Conservation (phyloP, 148 eudicot species). For the Arctostaphylos glauca region DNA sequence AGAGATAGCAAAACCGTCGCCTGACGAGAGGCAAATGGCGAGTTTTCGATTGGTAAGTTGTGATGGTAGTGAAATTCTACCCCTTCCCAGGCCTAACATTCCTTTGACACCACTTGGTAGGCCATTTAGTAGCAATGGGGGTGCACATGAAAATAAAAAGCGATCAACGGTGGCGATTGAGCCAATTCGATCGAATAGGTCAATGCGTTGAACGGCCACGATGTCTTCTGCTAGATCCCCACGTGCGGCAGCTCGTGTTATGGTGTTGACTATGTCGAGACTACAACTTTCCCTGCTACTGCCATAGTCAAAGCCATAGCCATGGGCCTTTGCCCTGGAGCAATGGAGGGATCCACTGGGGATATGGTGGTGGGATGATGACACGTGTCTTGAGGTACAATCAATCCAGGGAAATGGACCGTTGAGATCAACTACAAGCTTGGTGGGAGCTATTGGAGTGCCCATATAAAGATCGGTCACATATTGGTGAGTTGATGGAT, state of each 20-base stretch:
- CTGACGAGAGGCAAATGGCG: constrained; percentile 43
- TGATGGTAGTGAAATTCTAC: constrained; percentile 36
- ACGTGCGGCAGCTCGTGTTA: constrained; percentile 13
- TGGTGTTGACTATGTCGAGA: constrained; percentile 27
- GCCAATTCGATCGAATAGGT: not conserved
- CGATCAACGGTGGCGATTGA: constrained; percentile 16
- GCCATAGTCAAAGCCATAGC: not conserved
- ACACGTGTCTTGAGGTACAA: not conserved
- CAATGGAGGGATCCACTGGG: constrained; percentile 47
- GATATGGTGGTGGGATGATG: constrained; percentile 26
- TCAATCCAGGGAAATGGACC: constrained; percentile 39
- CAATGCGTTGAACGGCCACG: constrained; percentile 19
- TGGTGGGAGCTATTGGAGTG: constrained; percentile 12
- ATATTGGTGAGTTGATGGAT: constrained; percentile 36
- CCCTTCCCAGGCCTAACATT: constrained; percentile 49
- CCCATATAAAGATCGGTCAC: constrained; percentile 27
- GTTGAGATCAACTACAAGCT: constrained; percentile 50
- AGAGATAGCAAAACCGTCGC: constrained; percentile 32
- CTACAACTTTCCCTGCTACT: constrained; percentile 13
- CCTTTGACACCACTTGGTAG: constrained; percentile 42
- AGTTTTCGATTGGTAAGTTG: constrained; percentile 51
- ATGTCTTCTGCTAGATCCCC: constrained; percentile 44
- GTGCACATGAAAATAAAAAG: constrained; percentile 46
- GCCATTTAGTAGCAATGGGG: constrained; percentile 33
- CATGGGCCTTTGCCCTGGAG: constrained; percentile 28